Evolutionary conservation across 768 basidiomycete genomes (phyloP), one percentile per base, ranked within the genome.

Genomic region (Hericium rajendrae): DNA sequence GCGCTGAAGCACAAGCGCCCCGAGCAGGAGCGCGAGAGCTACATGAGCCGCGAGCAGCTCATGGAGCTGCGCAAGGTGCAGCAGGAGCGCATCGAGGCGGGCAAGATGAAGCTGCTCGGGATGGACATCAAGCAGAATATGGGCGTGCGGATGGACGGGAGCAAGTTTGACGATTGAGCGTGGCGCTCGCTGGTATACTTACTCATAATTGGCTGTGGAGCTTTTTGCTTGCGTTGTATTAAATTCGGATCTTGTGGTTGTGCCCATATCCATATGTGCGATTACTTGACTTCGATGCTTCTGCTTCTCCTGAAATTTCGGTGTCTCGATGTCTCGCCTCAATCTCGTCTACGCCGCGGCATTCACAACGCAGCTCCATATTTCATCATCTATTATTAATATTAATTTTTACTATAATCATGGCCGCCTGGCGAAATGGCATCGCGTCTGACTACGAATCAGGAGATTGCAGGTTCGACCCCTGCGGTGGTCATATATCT

Each of bases 391-490:
- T n/a, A n/a, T n/a, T n/a, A n/a, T n/a, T n/a, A n/a, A n/a, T n/a
- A n/a, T n/a, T n/a, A n/a, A n/a, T n/a, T n/a, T n/a, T n/a, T n/a
- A n/a, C n/a, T n/a, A n/a, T n/a, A n/a, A n/a, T n/a, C n/a, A n/a
- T 51, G 86, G 86, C 85, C 84, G 86, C 83, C 83, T 88, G 86
- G 86, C 86, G 86, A 88, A 88, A 88, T 88, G 87, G 87, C 85
- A 89, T 88, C 86, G 86, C 86, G 86, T 88, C 86, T 88, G 86
- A 88, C 86, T 88, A 86, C 86, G 85, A 86, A 88, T 88, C 87
- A 88, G 87, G 86, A 89, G 87, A 87, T 88, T 88, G 86, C 84
- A 88, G 87, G 88, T 88, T 88, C 87, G 85, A 88, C 78, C 82
- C 86, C 86, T 89, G 85, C 83, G 81, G 84, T 84, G 86, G 85